Evolutionary conservation across 345 rosid genomes (phyloP), one percentile per base, ranked within the genome.

Genomic region (Syzygium jambos): DNA sequence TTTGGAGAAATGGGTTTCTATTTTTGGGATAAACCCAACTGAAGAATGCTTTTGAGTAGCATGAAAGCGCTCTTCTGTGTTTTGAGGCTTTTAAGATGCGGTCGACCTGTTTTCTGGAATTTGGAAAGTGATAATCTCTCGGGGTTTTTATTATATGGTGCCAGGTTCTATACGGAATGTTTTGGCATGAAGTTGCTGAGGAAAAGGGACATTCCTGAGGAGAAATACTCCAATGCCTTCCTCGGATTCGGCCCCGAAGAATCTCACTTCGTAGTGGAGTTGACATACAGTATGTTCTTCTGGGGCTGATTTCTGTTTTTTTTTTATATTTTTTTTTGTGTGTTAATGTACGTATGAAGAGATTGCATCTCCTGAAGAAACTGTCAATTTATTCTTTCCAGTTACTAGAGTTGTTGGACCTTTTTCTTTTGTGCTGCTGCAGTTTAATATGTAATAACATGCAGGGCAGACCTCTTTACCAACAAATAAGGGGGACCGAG

Each of bases 101-200:
- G 49, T 38, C 49, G 21, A 73, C 14, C 0, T 27, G 49, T 73
- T 73, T 14, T 19, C 8, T 73, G 82, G 80, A 46, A 19, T 86
- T 86, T 0, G 56, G 80, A 61, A 19, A 49, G 21, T 73, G 82
- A 73, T 73, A 25, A 53, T 52, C 61, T 86, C 49, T 54, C 68
- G 46, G 27, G 46, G 87, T 30, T 22, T 82, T 83, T 5, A 15
- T 84, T 27, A 11, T 73, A 8, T 7, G 85, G 68, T 82, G 57
- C 51, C 88, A 95, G 99, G 92, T 97, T 97, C 86, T 97, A 97
- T 87, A 96, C 98, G 21, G 99, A 97, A 88, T 92, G 96, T 89
- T 95, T 96, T 63, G 99, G 99, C 85, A 97, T 97, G 99, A 95
- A 95, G 90, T 86, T 97, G 87, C 87, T 95, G 94, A 95, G 99